These are phyloP conservation scores for Maudiozyma saulgeensis DNA, from an alignment of 805 yeast species.

Conservation along the genomic window DNA sequence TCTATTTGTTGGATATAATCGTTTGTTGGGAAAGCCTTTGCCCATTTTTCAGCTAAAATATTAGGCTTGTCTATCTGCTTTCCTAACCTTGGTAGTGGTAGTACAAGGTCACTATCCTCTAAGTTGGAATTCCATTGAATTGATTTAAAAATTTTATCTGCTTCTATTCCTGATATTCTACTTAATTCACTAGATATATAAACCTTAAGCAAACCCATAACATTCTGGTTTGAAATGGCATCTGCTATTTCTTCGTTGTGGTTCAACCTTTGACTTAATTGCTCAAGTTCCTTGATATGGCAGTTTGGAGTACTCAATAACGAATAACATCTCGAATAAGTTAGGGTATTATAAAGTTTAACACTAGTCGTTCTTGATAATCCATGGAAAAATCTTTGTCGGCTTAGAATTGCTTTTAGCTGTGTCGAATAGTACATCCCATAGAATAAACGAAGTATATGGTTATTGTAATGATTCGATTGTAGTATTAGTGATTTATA, in stretches of 20 bases:
- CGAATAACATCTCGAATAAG: no score
- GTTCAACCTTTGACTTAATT: neutral
- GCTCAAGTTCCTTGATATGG: neutral
- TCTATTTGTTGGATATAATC: slow-evolving; percentile 57
- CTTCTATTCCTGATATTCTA: slow-evolving; percentile 62
- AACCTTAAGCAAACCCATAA: slow-evolving; percentile 82
- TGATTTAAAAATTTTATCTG: slow-evolving; percentile 64
- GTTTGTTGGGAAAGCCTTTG: slow-evolving; percentile 62
- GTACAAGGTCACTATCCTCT: slow-evolving; percentile 84
- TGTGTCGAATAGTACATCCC: no score
- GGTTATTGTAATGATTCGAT: no score
- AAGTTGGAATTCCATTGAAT: slow-evolving; percentile 77
- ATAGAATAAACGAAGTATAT: no score
- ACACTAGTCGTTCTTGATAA: no score
- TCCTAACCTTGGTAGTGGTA: slow-evolving; percentile 87
- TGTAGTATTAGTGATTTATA: no score
- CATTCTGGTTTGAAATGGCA: slow-evolving; percentile 47
- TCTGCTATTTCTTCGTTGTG: neutral
- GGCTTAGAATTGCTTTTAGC: no score
- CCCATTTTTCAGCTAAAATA: slow-evolving; percentile 65
- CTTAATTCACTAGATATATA: slow-evolving; percentile 75
- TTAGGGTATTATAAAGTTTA: no score
- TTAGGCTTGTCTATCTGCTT: slow-evolving; percentile 73
- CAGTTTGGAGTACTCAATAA: neutral
- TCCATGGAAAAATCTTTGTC: no score